Evolutionary conservation across 495 filamentous ascomycete genomes (phyloP), one percentile per base, ranked within the genome.

Genomic region (Tuber microsphaerosporum): DNA sequence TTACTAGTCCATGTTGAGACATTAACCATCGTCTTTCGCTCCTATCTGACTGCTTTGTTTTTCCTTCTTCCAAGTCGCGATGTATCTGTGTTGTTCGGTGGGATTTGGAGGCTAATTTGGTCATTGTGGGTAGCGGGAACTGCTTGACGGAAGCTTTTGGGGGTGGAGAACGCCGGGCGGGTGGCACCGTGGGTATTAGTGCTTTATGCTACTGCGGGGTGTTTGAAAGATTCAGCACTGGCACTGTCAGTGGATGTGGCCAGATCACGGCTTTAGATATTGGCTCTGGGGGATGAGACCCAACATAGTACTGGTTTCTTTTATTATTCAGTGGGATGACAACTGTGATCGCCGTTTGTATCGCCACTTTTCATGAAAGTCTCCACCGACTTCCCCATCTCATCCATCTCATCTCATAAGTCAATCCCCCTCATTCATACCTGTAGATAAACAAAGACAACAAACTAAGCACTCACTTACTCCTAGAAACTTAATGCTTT

Each of bases 1-100:
- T 81, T 82, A 82, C 80, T 82, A 79, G 79, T 72, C 80, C 72
- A 78, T 82, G 80, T 79, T 82, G 80, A 82, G 75, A 80, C 80
- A 81, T 51, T 37, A 79, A 75, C 80, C 80, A 82, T 81, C 80
- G 79, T 82, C 80, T 82, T 82, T 82, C 80, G 80, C 80, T 81
- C 80, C 80, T 82, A 82, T 82, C 80, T 82, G 80, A 81, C 76
- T 42, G 37, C 48, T 74, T 41, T 34, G 20, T 43, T 56, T 20
- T 61, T 37, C 46, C 20, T n/a, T 45, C 44, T 46, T 51, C 44
- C 56, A n/a, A 42, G 56, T 73, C 9, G 37, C 19, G 41, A 31
- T 41, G 45, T 8, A n/a, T 42, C 70, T 17, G 0, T 10, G 0
- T 19, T 5, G 26, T 41, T 56, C 26, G 51, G 26, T 71, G 12